Percentiles rank a stretch among this genome's conserved stretches.
Conservation (phyloP, 257 asterid genomes). For the Thymus quinquecostatus region DNA sequence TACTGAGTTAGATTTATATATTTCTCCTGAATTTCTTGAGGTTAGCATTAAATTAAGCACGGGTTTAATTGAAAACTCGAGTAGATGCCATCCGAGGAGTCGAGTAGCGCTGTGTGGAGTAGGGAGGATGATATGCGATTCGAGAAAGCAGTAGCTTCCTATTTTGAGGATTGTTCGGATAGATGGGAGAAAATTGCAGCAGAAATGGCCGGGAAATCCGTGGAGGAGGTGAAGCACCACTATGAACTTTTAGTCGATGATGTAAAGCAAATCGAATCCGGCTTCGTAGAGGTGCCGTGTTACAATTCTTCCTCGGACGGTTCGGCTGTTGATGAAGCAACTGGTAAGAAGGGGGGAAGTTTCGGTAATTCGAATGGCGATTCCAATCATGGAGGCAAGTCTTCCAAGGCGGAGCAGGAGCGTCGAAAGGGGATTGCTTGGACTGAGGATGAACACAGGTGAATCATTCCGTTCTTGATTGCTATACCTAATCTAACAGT, state of each 20-base stretch:
- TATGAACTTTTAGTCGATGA: conserved; percentile 80
- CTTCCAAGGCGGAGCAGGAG: conserved; percentile 74
- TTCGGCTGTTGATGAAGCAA: conserved; percentile 58
- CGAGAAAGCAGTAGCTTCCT: conserved; percentile 74
- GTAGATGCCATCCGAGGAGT: conserved; percentile 69
- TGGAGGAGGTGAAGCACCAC: conserved; percentile 71
- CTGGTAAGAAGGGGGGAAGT: conserved; percentile 51
- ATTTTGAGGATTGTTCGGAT: conserved; percentile 62
- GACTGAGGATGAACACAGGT: conserved; percentile 99
- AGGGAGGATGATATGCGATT: conserved; percentile 81
- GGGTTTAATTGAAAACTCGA: conserved; percentile 32
- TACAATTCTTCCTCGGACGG: conserved; percentile 65
- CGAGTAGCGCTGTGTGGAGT: conserved; percentile 71
- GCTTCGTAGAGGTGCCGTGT: conserved; percentile 64
- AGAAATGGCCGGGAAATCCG: conserved; percentile 73
- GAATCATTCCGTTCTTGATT: conserved; percentile 21
- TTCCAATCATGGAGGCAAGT: conserved; percentile 59
- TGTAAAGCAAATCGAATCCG: conserved; percentile 70
- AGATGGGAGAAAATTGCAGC: conserved; percentile 88
- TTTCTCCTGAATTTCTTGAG: conserved; percentile 19
- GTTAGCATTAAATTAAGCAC: neutral
- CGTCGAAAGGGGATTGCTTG: conserved; percentile 94
- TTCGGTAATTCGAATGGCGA: conserved; percentile 51
- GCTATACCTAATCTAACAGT: conserved; percentile 3
- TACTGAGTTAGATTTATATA: conserved; percentile 19